These are phyloP conservation scores for Leccinum ochraceum DNA, from an alignment of 768 basidiomycete species.

Conservation along the genomic window DNA sequence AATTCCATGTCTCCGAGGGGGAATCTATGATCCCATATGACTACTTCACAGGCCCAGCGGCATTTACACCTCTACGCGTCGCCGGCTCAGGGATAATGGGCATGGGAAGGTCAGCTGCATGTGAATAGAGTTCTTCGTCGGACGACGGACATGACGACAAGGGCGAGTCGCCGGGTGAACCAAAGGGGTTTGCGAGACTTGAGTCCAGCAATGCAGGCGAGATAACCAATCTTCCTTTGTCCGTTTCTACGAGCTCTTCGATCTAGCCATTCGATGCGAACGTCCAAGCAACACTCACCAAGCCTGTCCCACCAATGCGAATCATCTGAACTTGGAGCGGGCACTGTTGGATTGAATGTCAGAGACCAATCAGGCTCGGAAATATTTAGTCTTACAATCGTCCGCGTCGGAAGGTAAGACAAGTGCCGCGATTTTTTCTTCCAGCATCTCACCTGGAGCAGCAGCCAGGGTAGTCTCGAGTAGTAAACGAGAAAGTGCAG, in stretches of 20 bases:
- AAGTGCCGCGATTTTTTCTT: constrained; percentile 67
- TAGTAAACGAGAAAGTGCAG: constrained; percentile 65
- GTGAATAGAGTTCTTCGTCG: constrained; percentile 81
- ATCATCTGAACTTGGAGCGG: constrained; percentile 82
- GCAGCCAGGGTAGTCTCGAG: constrained; percentile 64
- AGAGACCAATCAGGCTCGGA: constrained; percentile 2
- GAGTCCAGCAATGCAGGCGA: constrained; percentile 45
- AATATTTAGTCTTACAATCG: constrained; percentile 31
- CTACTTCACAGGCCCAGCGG: constrained; percentile 15
- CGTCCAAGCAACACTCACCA: constrained; percentile 42
- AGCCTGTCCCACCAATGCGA: constrained; percentile 76
- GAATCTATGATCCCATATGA: not conserved
- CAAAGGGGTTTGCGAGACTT: constrained; percentile 66
- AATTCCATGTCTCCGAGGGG: not conserved
- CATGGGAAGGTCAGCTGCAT: constrained; percentile 68
- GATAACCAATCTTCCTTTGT: constrained; percentile 21
- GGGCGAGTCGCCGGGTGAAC: constrained; percentile 64
- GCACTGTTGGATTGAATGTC: constrained; percentile 49
- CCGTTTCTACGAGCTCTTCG: constrained; percentile 15
- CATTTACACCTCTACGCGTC: constrained; percentile 5
- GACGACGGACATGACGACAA: constrained; percentile 77
- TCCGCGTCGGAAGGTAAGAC: constrained; percentile 44
- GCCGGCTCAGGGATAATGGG: constrained; percentile 53
- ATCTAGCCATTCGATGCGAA: not conserved
- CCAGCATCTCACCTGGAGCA: constrained; percentile 64